Evolutionary conservation across 805 yeast species (phyloP).

Genomic region (Starmerella etchellsii): DNA sequence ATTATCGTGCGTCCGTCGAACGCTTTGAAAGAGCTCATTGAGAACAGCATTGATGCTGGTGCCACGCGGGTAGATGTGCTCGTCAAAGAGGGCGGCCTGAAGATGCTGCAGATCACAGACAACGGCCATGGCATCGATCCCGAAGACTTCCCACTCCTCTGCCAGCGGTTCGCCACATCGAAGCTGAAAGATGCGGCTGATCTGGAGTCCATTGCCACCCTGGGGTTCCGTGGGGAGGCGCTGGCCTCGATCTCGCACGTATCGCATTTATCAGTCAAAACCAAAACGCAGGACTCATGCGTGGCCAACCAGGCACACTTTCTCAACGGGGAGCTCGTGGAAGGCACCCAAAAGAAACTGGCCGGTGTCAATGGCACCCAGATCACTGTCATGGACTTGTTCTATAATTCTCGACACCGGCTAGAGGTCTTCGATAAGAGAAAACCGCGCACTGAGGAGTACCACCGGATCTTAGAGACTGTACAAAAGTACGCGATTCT

Average conservation of each 20-base stretch:
- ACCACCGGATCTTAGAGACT: constrained; percentile 62
- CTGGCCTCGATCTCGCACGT: constrained; percentile 88
- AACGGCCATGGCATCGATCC: constrained; percentile 69
- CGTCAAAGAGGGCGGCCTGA: constrained; percentile 87
- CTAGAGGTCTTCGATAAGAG: constrained; percentile 38
- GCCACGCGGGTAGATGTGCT: constrained; percentile 61
- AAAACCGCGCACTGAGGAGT: constrained; percentile 38
- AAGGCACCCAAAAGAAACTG: constrained; percentile 37
- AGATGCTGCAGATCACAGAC: constrained; percentile 74
- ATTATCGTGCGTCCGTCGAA: constrained; percentile 87
- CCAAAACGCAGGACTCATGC: constrained; percentile 47
- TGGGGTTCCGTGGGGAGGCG: constrained; percentile 96
- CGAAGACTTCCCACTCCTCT: constrained; percentile 65
- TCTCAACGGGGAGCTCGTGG: constrained; percentile 47
- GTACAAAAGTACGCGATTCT: constrained; percentile 76
- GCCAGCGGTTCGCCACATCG: constrained; percentile 87
- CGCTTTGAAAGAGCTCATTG: constrained; percentile 85
- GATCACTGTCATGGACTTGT: constrained; percentile 72
- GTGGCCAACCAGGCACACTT: constrained; percentile 67
- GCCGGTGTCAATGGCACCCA: constrained; percentile 88
- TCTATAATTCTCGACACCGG: constrained; percentile 77
- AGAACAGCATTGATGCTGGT: constrained; percentile 82
- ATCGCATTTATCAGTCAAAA: constrained; percentile 64
- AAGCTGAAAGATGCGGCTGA: constrained; percentile 68
- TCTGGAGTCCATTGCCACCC: constrained; percentile 53